Evolutionary conservation across 2,329 filamentous ascomycete species (phyloP), one percentile per base, ranked within the genome.

Genomic region (Fusarium mexicanum): DNA sequence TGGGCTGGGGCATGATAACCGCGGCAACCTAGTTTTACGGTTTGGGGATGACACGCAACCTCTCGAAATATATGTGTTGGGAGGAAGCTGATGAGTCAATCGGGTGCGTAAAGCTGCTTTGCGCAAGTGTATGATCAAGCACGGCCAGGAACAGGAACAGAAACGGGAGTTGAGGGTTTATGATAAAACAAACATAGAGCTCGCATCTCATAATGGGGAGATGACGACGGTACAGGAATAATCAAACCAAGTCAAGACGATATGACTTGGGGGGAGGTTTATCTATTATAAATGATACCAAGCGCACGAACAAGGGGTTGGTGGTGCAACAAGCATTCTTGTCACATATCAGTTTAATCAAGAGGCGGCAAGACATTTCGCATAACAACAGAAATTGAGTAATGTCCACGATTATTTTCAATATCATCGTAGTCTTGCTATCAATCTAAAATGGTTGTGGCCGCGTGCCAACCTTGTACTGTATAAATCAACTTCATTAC

Each of bases 101-200:
- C 64, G 54, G 61, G 26, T 43, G 47, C 66, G 73, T 55, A 61
- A 41, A 41, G 67, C 51, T 66, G 37, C 59, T 60, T 67, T 58
- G 58, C 67, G 60, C 67, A 47, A 58, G 69, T 73, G 69, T 57
- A 76, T 50, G 61, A 72, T 33, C 40, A 61, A 59, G 24, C 44
- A 61, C 38, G 46, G 55, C 24, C 20, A 29, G 35, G 35, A 48
- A 48, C 46, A 22, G 20, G 35, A 48, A 48, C 46, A 22, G 26
- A 14, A 29, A 50, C 47, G 51, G 62, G 48, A 54, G 58, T 64
- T 43, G 43, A n/a, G 60, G 66, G 61, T 58, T 71, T 48, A 77
- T 72, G 72, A 72, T 64, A 64, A 53, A 40, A 40, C 59, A 75
- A 63, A 54, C 54, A 77, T 77, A 78, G 72, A 78, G 61, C 60